A percentile compares a stretch with the other conserved stretches of the same genome.
phyloP scores from a whole-genome alignment of 2,329 filamentous ascomycete species.

The Fusarium metavorans region DNA sequence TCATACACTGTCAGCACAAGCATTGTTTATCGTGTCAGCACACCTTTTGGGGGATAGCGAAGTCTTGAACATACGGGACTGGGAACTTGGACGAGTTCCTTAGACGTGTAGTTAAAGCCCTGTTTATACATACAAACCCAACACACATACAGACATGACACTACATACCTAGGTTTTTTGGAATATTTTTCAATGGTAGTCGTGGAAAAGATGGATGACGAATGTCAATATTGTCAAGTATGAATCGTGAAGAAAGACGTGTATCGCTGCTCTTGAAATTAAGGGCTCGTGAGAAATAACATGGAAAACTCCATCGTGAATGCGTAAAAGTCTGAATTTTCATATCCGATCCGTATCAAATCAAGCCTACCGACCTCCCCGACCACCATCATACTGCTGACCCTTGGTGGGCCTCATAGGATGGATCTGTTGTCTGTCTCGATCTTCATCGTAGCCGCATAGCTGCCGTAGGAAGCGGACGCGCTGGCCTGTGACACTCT shows the following conservation, averaged over 20 bases:
- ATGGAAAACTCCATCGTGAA: background rate
- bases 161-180: slow-evolving; percentile 6
- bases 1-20: background rate
- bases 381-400: slow-evolving; percentile 32
- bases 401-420: slow-evolving; percentile 23
- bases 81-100: background rate
- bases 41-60: background rate
- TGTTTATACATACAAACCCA: slow-evolving; percentile 13
- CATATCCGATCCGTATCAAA: background rate
- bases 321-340: background rate
- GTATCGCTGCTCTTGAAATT: background rate
- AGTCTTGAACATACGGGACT: slow-evolving; percentile 15
- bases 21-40: slow-evolving; percentile 7
- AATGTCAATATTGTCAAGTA: background rate
- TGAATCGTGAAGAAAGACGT: background rate
- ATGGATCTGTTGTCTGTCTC: background rate
- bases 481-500: slow-evolving; percentile 69
- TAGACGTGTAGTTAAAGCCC: slow-evolving; percentile 5
- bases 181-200: slow-evolving; percentile 1
- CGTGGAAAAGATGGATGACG: slow-evolving; percentile 6
- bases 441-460: slow-evolving; percentile 60
- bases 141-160: slow-evolving; percentile 9
- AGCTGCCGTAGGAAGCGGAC: slow-evolving; percentile 68
- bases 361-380: slow-evolving; percentile 21
- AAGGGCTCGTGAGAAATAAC: background rate